phyloP scores from a whole-genome alignment of 306 rosid species.

The Prunus armeniaca region DNA sequence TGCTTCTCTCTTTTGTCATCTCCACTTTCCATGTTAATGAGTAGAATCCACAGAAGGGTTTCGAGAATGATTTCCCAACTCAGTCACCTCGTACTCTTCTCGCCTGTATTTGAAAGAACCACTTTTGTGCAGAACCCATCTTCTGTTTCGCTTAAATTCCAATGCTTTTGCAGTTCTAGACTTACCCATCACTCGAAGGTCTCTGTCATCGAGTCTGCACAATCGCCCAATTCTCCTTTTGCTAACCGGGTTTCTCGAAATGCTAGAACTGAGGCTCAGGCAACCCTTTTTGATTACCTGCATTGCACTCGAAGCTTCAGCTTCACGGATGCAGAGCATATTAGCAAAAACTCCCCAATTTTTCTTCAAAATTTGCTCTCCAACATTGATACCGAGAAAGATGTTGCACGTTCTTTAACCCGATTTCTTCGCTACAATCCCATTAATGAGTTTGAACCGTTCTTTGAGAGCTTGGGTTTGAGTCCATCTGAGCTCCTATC shows the following conservation, averaged over 20 bases:
- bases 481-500: conserved; percentile 37
- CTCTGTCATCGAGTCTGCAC: conserved; percentile 13
- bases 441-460: conserved; percentile 81
- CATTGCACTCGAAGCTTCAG: conserved; percentile 54
- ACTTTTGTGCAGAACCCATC: conserved; percentile 27
- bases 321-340: conserved; percentile 62
- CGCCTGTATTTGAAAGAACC: conserved; percentile 22
- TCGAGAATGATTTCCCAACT: conserved; percentile 36
- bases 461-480: conserved; percentile 76
- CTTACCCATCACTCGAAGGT: conserved; percentile 12
- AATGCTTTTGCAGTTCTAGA: conserved; percentile 19
- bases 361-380: conserved; percentile 47
- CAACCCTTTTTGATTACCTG: conserved; percentile 56
- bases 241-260: conserved; percentile 30
- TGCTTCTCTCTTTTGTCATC: neutral
- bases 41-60: conserved; percentile 16
- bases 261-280: conserved; percentile 45
- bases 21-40: conserved; percentile 25
- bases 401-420: conserved; percentile 37
- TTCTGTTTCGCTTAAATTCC: conserved; percentile 21
- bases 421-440: conserved; percentile 61
- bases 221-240: conserved; percentile 8
- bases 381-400: conserved; percentile 31
- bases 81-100: conserved; percentile 22
- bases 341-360: conserved; percentile 63